Percentiles rank a stretch among this genome's conserved stretches.
These are phyloP conservation scores for Cyberlindnera amylophila DNA, from an alignment of 805 yeast genomes.

Conservation along the genomic window DNA sequence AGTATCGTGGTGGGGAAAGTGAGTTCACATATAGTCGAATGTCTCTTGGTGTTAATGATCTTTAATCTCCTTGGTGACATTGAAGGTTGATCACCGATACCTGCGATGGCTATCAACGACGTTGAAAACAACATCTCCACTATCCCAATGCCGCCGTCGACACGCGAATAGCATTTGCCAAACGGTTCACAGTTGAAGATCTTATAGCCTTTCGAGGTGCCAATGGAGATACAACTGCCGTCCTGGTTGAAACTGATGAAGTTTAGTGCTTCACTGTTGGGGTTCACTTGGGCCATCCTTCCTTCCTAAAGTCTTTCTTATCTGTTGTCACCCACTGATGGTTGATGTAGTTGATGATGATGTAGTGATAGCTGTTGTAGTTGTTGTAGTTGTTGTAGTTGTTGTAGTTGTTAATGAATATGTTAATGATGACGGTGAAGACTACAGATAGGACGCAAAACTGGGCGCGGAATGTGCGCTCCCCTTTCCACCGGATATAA, in stretches of 20 bases:
- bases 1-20: conserved; percentile 62
- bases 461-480: too few species aligned
- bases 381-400: too few species aligned
- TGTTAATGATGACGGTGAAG: too few species aligned
- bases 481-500: neutral
- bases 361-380: too few species aligned
- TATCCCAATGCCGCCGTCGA: conserved; percentile 55
- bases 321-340: too few species aligned
- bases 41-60: conserved; percentile 73
- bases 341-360: too few species aligned
- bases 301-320: too few species aligned
- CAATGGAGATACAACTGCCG: conserved; percentile 66
- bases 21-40: conserved; percentile 62
- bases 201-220: conserved; percentile 57
- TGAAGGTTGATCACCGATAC: conserved; percentile 61
- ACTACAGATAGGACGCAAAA: too few species aligned
- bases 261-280: conserved; percentile 30
- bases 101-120: conserved; percentile 68
- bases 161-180: conserved; percentile 42
- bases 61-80: conserved; percentile 78
- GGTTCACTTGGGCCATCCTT: neutral
- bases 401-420: too few species aligned
- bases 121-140: conserved; percentile 79
- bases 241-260: conserved; percentile 72
- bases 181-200: conserved; percentile 70